Conservation (phyloP, 2,329 filamentous ascomycete species). For the Colletotrichum siamense region DNA sequence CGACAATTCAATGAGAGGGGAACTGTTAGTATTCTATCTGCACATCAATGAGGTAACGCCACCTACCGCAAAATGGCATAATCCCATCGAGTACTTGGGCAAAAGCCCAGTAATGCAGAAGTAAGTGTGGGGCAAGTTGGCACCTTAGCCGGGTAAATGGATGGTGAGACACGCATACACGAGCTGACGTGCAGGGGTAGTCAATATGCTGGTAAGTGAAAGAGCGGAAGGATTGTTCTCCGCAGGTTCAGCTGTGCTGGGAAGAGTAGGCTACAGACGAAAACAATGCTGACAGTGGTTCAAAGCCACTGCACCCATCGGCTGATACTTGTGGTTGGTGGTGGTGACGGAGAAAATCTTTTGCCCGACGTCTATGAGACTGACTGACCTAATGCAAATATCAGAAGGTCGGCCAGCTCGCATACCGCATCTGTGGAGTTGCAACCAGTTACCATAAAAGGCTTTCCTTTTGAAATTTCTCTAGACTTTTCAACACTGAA, state of each 20-base stretch:
- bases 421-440: background rate
- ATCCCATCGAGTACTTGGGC: background rate
- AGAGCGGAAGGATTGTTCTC: background rate
- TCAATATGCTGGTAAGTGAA: background rate
- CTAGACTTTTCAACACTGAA: background rate
- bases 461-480: background rate
- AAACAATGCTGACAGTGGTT: background rate
- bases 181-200: background rate
- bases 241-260: background rate
- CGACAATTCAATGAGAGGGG: background rate
- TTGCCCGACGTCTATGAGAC: background rate
- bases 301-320: background rate
- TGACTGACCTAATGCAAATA: background rate
- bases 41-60: background rate
- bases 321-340: background rate
- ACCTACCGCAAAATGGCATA: background rate
- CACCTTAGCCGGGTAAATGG: background rate
- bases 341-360: background rate
- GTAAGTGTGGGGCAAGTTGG: background rate
- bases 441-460: background rate
- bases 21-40: background rate
- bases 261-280: no score
- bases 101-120: background rate
- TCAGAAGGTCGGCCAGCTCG: background rate
- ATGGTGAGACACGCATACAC: slow-evolving; percentile 7